Evolutionary conservation across 306 rosid genomes (phyloP), one percentile per base, ranked within the genome.

Genomic region (Elaeagnus macrophylla): DNA sequence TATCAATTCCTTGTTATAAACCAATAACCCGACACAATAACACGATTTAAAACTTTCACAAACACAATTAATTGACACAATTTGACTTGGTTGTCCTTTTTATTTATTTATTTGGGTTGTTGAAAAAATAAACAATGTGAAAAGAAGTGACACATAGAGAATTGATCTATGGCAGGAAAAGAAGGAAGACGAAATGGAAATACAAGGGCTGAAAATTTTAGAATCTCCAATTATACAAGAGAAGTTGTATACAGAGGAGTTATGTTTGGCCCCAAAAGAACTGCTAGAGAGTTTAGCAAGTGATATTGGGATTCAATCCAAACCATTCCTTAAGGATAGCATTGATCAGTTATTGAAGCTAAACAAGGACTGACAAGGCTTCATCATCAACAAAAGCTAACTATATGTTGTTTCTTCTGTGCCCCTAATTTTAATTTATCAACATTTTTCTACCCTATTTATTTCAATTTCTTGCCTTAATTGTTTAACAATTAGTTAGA

Each of bases 161-260:
- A 47, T 20, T 10, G n/a, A 7, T 10, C 12, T 12, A 58, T 48
- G 60, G 77, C 64, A 54, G 51, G 41, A 17, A 48, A 42, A 37
- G 15, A 49, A 65, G 16, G 69, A 53, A 51, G 48, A 54, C 5
- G 1, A 7, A 36, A 43, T 39, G 68, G 20, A 48, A 8, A 15
- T 58, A 14, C 51, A 68, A 51, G 81, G 67, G 19, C 50, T 78
- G 36, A 67, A 75, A 18, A 15, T 65, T 2, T 37, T 86, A 32
- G 60, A 62, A 44, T 79, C 81, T n/a, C 63, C 90, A 6, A 35
- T 46, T 14, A 70, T 90, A 46, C 89, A 84, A 69, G 94, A 84
- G 83, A 84, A 82, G 76, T 47, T 84, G 19, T 90, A 76, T 66
- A 51, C 50, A 0, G 88, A 90, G 56, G 94, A 83, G 40, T 74